These are phyloP conservation scores for Cercospora canescens DNA, from an alignment of 2,329 filamentous ascomycete genomes.

Conservation along the genomic window DNA sequence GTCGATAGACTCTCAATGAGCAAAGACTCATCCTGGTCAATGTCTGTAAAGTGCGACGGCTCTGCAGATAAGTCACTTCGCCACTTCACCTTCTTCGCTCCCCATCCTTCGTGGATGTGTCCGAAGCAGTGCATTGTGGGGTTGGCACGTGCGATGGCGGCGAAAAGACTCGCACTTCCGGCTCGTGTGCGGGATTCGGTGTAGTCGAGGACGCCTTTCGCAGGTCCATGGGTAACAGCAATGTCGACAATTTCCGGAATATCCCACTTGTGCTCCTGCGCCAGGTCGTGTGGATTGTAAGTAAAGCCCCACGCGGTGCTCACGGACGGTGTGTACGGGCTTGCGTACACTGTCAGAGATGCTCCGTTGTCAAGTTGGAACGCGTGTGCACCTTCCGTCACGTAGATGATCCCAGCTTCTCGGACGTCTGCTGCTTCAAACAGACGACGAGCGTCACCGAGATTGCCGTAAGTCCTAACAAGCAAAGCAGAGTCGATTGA, in stretches of 20 bases:
- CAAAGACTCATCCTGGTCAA: constrained; percentile 45
- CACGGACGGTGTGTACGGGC: constrained; percentile 55
- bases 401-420: constrained; percentile 51
- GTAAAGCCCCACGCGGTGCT: constrained; percentile 52
- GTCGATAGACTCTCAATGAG: constrained; percentile 39
- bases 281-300: constrained; percentile 41
- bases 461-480: constrained; percentile 8
- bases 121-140: constrained; percentile 63
- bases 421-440: constrained; percentile 36
- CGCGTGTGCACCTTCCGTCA: constrained; percentile 55
- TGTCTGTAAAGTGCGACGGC: constrained; percentile 45
- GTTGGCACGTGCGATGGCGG: constrained; percentile 51
- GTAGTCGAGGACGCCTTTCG: constrained; percentile 52
- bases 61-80: constrained; percentile 27
- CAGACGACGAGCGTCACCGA: constrained; percentile 23
- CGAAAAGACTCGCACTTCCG: constrained; percentile 57
- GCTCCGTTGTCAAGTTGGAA: constrained; percentile 54
- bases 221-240: constrained; percentile 63
- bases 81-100: constrained; percentile 45
- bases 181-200: constrained; percentile 39
- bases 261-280: constrained; percentile 45
- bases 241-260: constrained; percentile 50
- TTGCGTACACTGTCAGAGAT: constrained; percentile 54
- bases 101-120: constrained; percentile 61
- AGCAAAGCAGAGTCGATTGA: constrained; percentile 4